Percentiles rank a stretch among this genome's conserved stretches.
phyloP scores from a whole-genome alignment of 2,329 filamentous ascomycete species.

The Clarireedia paspali region DNA sequence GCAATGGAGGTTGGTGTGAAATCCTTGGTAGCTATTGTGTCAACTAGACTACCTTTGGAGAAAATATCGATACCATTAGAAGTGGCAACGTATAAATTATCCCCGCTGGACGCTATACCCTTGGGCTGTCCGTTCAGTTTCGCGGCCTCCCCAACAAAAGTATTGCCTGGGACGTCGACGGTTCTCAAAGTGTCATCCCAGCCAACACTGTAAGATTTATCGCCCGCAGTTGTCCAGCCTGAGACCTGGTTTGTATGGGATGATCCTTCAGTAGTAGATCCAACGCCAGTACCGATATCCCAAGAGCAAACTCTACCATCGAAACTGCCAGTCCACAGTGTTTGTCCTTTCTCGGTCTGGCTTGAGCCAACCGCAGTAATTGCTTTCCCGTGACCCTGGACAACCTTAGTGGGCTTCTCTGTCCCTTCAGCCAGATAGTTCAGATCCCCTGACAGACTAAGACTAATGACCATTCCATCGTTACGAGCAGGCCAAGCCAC shows the following conservation, averaged over 20 bases:
- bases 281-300: slow-evolving; percentile 65
- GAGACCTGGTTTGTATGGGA: slow-evolving; percentile 80
- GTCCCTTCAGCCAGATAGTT: slow-evolving; percentile 77
- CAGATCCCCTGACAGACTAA: slow-evolving; percentile 82
- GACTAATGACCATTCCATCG: slow-evolving; percentile 82
- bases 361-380: slow-evolving; percentile 68
- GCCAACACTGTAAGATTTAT: slow-evolving; percentile 73
- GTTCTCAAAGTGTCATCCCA: slow-evolving; percentile 91
- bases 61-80: slow-evolving; percentile 50
- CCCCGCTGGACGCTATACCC: slow-evolving; percentile 51
- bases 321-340: slow-evolving; percentile 83
- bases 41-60: slow-evolving; percentile 52
- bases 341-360: slow-evolving; percentile 41
- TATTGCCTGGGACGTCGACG: slow-evolving; percentile 65
- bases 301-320: slow-evolving; percentile 83
- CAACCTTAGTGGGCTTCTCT: slow-evolving; percentile 57
- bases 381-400: slow-evolving; percentile 86
- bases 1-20: slow-evolving; percentile 66
- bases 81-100: slow-evolving; percentile 43
- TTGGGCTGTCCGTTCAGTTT: slow-evolving; percentile 77
- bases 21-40: slow-evolving; percentile 48
- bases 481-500: slow-evolving; percentile 80
- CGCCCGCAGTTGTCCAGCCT: slow-evolving; percentile 56
- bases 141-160: slow-evolving; percentile 61
- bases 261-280: slow-evolving; percentile 67